Conservation (phyloP, 1,284 basidiomycete genomes). For the Psilocybe mexicana region DNA sequence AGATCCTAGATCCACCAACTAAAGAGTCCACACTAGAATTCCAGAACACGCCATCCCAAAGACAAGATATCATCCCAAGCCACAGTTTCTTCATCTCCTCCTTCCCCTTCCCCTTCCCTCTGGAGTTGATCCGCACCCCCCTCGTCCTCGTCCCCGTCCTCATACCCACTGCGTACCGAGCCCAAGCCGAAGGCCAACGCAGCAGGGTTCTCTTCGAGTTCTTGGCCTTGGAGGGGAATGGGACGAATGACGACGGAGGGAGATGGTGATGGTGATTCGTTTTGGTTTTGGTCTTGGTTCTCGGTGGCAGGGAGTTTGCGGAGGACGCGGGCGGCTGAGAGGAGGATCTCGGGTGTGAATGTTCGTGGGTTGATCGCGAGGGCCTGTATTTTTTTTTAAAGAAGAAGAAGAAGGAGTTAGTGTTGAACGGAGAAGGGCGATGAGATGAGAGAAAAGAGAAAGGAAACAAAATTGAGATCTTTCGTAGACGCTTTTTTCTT, state of each 20-base stretch:
- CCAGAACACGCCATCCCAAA: slow-evolving; percentile 2
- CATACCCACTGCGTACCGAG: slow-evolving; percentile 17
- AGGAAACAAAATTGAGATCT: background rate
- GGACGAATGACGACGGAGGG: background rate
- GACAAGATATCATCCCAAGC: background rate
- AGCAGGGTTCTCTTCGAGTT: slow-evolving; percentile 8
- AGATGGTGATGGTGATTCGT: too few species aligned
- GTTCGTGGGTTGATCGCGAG: slow-evolving; percentile 54
- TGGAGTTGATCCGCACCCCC: too few species aligned
- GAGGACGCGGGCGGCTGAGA: slow-evolving; percentile 42
- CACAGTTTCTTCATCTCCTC: slow-evolving; percentile 2
- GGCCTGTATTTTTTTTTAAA: slow-evolving; percentile 33
- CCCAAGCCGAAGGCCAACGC: slow-evolving; percentile 26
- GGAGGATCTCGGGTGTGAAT: slow-evolving; percentile 52
- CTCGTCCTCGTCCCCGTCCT: background rate
- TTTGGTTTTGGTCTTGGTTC: background rate
- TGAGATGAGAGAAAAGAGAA: background rate
- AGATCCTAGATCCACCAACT: too few species aligned
- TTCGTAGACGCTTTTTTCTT: background rate
- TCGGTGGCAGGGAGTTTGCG: slow-evolving; percentile 27
- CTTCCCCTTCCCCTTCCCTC: background rate
- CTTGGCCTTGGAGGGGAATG: background rate
- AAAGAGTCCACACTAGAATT: background rate
- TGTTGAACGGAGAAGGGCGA: too few species aligned
- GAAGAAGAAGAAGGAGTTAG: background rate